A percentile compares a stretch with the other conserved stretches of the same genome.
These are phyloP conservation scores for Mycena galopus DNA, from an alignment of 768 basidiomycete genomes.

Conservation along the genomic window DNA sequence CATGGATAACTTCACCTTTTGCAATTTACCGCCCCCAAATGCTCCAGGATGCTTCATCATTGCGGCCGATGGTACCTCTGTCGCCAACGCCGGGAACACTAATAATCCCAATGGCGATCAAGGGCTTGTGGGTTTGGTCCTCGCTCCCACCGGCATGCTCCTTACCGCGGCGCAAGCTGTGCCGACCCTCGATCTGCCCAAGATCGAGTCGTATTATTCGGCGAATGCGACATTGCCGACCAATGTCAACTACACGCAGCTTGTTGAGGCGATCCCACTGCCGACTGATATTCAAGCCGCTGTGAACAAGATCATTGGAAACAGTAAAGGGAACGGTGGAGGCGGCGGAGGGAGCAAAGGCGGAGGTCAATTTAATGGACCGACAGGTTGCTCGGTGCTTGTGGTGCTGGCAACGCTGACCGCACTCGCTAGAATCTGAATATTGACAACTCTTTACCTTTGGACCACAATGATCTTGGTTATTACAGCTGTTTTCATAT, in stretches of 20 bases:
- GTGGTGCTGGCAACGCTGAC: too few relatives aligned
- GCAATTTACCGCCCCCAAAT: neutral
- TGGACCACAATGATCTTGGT: too few relatives aligned
- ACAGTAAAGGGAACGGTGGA: too few relatives aligned
- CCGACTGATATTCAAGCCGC: slow-evolving; percentile 8
- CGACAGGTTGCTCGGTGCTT: too few relatives aligned
- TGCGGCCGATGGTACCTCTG: neutral
- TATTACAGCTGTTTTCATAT: too few relatives aligned
- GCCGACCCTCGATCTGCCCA: slow-evolving; percentile 11
- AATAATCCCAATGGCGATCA: neutral
- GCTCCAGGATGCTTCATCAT: slow-evolving; percentile 19
- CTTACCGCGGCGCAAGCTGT: neutral
- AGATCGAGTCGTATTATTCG: slow-evolving; percentile 25
- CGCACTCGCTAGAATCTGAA: too few relatives aligned
- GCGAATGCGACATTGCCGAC: slow-evolving; percentile 9
- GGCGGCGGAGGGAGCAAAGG: too few relatives aligned
- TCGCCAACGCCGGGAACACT: neutral
- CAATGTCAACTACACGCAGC: slow-evolving; percentile 27
- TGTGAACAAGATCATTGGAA: neutral
- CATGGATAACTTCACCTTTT: neutral
- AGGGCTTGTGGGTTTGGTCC: neutral
- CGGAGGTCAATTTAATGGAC: too few relatives aligned
- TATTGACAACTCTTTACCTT: too few relatives aligned
- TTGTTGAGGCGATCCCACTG: slow-evolving; percentile 15
- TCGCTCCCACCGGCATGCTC: slow-evolving; percentile 21